Base-by-base conservation (phyloP, 805 yeast genomes). In the Ascoidea rubescens region DNA sequence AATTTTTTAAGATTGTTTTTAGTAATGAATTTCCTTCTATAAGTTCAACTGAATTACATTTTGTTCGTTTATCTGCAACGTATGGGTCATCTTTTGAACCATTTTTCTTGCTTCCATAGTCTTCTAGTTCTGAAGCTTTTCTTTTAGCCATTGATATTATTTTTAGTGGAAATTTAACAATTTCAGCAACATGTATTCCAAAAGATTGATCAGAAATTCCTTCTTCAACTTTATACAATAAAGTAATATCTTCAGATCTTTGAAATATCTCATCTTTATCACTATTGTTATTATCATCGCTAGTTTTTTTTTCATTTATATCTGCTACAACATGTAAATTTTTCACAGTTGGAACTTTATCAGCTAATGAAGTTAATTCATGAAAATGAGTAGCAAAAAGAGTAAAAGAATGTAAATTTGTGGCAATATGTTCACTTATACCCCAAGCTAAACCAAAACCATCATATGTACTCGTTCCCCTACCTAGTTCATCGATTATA, bases 391-490 rank as follows among this genome's bases (percentile, higher is more conserved):
- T 93, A 0, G 99, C 98, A 73, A 93, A 93, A 53, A 93, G 63
- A 0, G 95, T 80, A 66, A 89, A 88, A 56, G 96, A 83, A 50
- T 76, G 73, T 50, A 86, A 75, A 50, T 83, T 72, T 17, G 72
- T 72, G 2, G 93, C 82, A 54, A 91, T 80, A 66, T 83, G 82
- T 62, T 90, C 96, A 57, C 91, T 84, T 52, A 93, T 93, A 0
- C 97, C 84, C 95, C 96, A 93, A 0, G 99, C 99, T 46, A 93
- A 73, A 0, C 99, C 99, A 71, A 93, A 93, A 0, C 99, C 99
- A 67, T 93, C 99, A 66, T 90, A 91, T 0, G 99, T 86, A 48
- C 81, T 74, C 2, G 77, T 72, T 45, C 77, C 97, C 63, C 99
- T 78, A 3, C 99, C 99, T 48, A 93, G 77, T 65, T 93, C 99